A percentile compares a stretch with the other conserved stretches of the same genome.
Evolutionary conservation across 352 stramenopile genomes (phyloP).

Genomic region (Phytophthora multivora): DNA sequence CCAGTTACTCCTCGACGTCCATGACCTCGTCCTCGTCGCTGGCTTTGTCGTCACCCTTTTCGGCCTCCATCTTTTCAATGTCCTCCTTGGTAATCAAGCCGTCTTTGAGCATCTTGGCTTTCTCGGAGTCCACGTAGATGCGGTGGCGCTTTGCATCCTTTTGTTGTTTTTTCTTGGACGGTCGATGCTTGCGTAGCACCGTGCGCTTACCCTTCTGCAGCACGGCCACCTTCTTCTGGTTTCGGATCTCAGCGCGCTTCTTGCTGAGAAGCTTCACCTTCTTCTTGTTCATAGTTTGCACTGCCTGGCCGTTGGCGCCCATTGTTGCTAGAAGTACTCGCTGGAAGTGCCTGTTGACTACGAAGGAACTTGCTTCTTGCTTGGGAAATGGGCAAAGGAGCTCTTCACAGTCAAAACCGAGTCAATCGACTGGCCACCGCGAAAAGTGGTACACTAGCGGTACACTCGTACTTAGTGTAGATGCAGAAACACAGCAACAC

Average conservation of each 20-base stretch:
- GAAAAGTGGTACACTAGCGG: constrained; percentile 41
- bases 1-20: constrained; percentile 64
- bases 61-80: constrained; percentile 79
- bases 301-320: constrained; percentile 64
- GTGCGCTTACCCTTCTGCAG: constrained; percentile 60
- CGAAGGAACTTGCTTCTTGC: constrained; percentile 14
- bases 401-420: constrained; percentile 22
- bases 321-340: constrained; percentile 23
- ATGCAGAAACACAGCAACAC: not conserved
- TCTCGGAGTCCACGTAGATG: constrained; percentile 74
- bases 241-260: constrained; percentile 75
- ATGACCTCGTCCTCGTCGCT: constrained; percentile 44
- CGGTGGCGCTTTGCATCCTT: constrained; percentile 84
- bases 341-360: constrained; percentile 2
- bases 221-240: constrained; percentile 81
- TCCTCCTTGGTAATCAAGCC: constrained; percentile 84
- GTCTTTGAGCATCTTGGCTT: constrained; percentile 77
- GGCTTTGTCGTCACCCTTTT: constrained; percentile 42
- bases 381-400: constrained; percentile 26
- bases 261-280: constrained; percentile 88
- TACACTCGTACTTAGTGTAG: constrained; percentile 43
- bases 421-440: constrained; percentile 32
- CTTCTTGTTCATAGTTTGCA: constrained; percentile 85
- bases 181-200: constrained; percentile 64
- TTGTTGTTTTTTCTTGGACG: constrained; percentile 88